These are phyloP conservation scores for Aspergillus sergii DNA, from an alignment of 2,329 filamentous ascomycete genomes.

Conservation along the genomic window DNA sequence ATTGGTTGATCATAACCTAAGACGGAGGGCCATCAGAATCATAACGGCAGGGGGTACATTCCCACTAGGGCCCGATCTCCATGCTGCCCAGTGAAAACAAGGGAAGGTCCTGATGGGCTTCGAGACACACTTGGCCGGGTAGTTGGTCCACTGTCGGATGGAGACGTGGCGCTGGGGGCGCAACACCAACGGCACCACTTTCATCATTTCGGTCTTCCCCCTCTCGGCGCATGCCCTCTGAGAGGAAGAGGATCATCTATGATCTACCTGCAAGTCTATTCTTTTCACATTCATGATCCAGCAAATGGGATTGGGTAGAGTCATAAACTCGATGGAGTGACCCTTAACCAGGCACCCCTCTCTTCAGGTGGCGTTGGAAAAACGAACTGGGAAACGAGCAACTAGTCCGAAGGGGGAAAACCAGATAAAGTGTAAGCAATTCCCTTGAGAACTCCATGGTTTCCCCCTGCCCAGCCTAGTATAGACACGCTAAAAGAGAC, in stretches of 20 bases:
- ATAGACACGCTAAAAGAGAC: background rate
- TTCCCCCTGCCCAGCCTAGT: no score
- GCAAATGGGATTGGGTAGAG: background rate
- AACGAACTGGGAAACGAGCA: background rate
- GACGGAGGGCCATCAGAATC: background rate
- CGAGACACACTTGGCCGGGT: background rate
- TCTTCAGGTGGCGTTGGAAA: background rate
- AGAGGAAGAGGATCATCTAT: background rate
- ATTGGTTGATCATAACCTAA: background rate
- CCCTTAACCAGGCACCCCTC: background rate
- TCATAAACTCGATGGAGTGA: background rate
- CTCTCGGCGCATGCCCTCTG: background rate
- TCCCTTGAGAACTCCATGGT: background rate
- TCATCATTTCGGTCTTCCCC: background rate
- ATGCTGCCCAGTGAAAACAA: background rate
- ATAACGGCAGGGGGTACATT: conserved; percentile 16
- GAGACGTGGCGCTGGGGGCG: conserved; percentile 7
- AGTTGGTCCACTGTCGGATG: background rate
- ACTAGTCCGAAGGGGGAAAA: background rate
- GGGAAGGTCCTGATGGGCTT: background rate
- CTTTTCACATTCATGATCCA: background rate
- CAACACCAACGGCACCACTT: conserved; percentile 4
- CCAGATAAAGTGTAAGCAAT: background rate
- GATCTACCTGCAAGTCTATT: background rate
- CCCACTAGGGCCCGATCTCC: conserved; percentile 25